Evolutionary conservation across 179 eudicot genomes (phyloP).

Genomic region (Carnegiea gigantea): DNA sequence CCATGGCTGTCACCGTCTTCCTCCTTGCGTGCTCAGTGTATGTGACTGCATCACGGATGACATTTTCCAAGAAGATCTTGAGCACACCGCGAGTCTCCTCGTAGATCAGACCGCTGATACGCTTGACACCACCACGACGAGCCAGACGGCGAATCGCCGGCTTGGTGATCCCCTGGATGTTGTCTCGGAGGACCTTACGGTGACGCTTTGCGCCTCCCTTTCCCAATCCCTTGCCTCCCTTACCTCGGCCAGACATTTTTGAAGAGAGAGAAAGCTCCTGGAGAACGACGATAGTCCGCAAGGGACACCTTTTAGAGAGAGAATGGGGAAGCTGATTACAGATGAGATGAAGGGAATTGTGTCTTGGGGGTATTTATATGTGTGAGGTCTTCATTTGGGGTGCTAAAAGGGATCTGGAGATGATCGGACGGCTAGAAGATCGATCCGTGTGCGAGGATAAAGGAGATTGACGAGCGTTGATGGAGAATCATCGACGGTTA

Average conservation of each 20-base stretch:
- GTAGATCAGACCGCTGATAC: constrained; percentile 46
- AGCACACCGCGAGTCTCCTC: constrained; percentile 49
- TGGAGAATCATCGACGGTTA: not conserved
- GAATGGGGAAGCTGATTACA: not conserved
- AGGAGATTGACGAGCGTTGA: not conserved
- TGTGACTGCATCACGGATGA: constrained; percentile 43
- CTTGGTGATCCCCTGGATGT: constrained; percentile 51
- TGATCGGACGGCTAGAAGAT: not conserved
- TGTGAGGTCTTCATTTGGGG: not conserved
- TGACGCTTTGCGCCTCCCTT: constrained; percentile 12
- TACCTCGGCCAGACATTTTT: constrained; percentile 2
- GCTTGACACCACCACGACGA: constrained; percentile 48
- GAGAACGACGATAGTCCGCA: not conserved
- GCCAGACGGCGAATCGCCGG: constrained; percentile 52
- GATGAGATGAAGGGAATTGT: not conserved
- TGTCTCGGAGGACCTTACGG: constrained; percentile 29
- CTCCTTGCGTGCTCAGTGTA: constrained; percentile 45
- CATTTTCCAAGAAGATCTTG: constrained; percentile 45
- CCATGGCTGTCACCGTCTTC: constrained; percentile 50
- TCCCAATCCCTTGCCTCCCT: constrained; percentile 12
- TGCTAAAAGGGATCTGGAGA: not conserved
- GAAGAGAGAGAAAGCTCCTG: not conserved
- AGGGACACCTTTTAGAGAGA: not conserved
- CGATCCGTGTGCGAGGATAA: not conserved
- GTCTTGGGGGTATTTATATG: constrained; percentile 1